These are phyloP conservation scores for Xylaria sp. DNA, from an alignment of 2,329 filamentous ascomycete genomes.

Conservation along the genomic window DNA sequence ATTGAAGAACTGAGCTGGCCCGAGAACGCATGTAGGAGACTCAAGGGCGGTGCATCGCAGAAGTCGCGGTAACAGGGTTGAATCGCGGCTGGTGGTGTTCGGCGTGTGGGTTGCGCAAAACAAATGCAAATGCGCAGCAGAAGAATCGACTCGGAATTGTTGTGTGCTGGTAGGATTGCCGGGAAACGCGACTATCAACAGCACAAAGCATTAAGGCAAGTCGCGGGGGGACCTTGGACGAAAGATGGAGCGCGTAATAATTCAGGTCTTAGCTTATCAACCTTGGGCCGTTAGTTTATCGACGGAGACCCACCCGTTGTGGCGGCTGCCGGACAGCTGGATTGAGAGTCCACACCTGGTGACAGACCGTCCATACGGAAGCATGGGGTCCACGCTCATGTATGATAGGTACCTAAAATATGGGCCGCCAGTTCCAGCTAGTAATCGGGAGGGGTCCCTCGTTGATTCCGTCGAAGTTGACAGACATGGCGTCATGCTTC, in stretches of 20 bases:
- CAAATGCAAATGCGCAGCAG: conserved; percentile 3
- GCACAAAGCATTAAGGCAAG: not conserved
- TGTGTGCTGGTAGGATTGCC: not conserved
- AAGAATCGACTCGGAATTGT: conserved; percentile 2
- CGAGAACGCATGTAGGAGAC: conserved; percentile 7
- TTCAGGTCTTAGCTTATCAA: not conserved
- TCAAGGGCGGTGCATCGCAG: conserved; percentile 11
- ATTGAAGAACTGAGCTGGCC: conserved; percentile 5
- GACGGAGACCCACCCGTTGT: not conserved
- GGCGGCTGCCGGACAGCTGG: not conserved
- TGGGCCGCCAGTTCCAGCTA: not conserved
- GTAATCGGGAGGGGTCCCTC: not conserved
- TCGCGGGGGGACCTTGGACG: conserved; percentile 12
- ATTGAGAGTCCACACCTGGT: too few relatives aligned
- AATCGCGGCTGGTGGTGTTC: not conserved
- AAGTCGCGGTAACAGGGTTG: not conserved
- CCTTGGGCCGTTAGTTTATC: not conserved
- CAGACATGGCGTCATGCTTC: not conserved
- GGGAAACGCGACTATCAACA: conserved; percentile 14
- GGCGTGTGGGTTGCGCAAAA: not conserved
- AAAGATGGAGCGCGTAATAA: conserved; percentile 2
- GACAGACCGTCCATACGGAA: too few relatives aligned
- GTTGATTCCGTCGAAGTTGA: not conserved
- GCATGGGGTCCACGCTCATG: not conserved
- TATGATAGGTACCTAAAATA: too few relatives aligned